Evolutionary conservation across 176 grass and related monocot genomes (phyloP).

Genomic region (Carex myosuroides): DNA sequence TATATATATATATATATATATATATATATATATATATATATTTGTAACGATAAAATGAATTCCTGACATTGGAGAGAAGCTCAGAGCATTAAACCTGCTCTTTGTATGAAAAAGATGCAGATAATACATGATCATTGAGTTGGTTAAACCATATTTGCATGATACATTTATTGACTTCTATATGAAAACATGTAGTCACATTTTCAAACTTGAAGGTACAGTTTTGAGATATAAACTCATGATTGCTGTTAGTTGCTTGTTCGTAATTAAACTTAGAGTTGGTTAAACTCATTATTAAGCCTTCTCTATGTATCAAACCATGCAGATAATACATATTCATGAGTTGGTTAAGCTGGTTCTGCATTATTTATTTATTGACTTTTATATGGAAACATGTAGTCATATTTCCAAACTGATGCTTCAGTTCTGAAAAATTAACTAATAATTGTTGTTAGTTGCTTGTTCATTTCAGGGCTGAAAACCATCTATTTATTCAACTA

Average conservation of each 20-base stretch:
- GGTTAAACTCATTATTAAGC: no score
- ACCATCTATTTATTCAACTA: constrained; percentile 6
- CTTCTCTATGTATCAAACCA: no score
- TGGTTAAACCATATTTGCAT: background rate
- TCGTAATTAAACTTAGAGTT: no score
- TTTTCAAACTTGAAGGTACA: background rate
- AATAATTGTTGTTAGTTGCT: background rate
- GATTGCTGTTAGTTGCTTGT: background rate
- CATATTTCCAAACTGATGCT: background rate
- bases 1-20: no score
- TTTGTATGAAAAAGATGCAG: background rate
- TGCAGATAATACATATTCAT: no score
- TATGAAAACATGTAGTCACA: background rate
- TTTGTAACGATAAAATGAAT: background rate
- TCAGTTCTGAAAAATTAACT: background rate
- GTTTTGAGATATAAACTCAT: background rate
- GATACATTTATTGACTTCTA: background rate
- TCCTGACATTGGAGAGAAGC: background rate
- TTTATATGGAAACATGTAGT: background rate
- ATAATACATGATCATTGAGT: background rate
- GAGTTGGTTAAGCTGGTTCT: no score
- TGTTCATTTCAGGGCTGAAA: constrained; percentile 13
- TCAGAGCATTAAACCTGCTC: background rate
- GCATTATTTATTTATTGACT: background rate
- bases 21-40: no score